phyloP scores from a whole-genome alignment of 768 basidiomycete genomes.

The Chlorophyllum brunneum region DNA sequence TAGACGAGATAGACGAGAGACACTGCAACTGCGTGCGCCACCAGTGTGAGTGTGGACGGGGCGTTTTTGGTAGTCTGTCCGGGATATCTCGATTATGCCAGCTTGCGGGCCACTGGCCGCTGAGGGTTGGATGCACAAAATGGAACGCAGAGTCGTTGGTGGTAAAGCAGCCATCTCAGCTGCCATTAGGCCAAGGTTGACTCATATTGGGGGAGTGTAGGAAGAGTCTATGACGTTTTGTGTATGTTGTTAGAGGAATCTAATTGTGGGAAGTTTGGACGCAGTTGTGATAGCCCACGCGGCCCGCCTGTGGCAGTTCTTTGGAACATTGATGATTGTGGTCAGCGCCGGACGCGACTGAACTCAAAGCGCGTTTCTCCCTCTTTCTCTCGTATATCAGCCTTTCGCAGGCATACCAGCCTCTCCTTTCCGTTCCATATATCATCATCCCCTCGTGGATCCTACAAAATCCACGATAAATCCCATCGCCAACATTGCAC shows the following conservation, averaged over 20 bases:
- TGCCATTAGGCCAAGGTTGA: background rate
- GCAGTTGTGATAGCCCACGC: slow-evolving; percentile 6
- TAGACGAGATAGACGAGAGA: background rate
- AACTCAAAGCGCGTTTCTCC: slow-evolving; percentile 22
- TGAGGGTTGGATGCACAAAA: background rate
- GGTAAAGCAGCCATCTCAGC: no score
- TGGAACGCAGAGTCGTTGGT: background rate
- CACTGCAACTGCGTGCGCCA: background rate
- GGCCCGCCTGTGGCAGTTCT: slow-evolving; percentile 11
- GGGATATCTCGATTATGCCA: background rate
- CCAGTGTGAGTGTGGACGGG: background rate
- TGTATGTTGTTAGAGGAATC: slow-evolving; percentile 6
- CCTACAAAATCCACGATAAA: slow-evolving; percentile 8
- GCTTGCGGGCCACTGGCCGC: background rate
- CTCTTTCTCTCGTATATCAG: slow-evolving; percentile 11
- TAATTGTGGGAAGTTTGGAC: slow-evolving; percentile 19
- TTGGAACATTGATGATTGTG: slow-evolving; percentile 25
- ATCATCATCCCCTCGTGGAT: slow-evolving; percentile 8
- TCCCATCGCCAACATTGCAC: background rate
- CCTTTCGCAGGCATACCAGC: slow-evolving; percentile 6
- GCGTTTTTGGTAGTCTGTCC: background rate
- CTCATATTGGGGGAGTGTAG: background rate
- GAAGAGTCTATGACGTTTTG: background rate
- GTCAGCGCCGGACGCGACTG: slow-evolving; percentile 48
- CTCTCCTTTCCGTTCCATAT: slow-evolving; percentile 10